A percentile compares a stretch with the other conserved stretches of the same genome.
These are phyloP conservation scores for Gnomoniopsis sp. DNA, from an alignment of 2,329 filamentous ascomycete genomes.

Conservation along the genomic window DNA sequence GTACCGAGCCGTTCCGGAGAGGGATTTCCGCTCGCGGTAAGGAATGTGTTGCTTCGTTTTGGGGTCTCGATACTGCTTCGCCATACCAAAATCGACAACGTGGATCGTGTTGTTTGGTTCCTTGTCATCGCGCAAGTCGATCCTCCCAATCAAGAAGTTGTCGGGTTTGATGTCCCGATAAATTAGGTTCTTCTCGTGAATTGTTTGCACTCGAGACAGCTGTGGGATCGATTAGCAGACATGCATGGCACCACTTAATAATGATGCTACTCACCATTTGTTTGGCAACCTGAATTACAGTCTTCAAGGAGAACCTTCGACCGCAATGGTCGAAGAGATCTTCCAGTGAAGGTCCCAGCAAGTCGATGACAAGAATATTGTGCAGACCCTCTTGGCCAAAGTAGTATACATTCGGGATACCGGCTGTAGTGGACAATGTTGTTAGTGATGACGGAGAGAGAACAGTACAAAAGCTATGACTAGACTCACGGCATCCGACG, in stretches of 20 bases:
- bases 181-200: slow-evolving; percentile 98
- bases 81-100: slow-evolving; percentile 99
- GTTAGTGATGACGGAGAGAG: neutral
- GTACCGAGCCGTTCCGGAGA: slow-evolving; percentile 94
- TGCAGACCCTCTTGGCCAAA: slow-evolving; percentile 98
- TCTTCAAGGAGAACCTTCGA: slow-evolving; percentile 92
- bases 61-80: slow-evolving; percentile 97
- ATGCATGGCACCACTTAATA: neutral
- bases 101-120: slow-evolving; percentile 82
- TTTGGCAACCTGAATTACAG: slow-evolving; percentile 98
- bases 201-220: slow-evolving; percentile 86
- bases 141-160: slow-evolving; percentile 96
- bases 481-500: slow-evolving; percentile 90
- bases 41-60: slow-evolving; percentile 99
- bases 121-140: slow-evolving; percentile 45
- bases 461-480: neutral
- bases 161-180: slow-evolving; percentile 99
- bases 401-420: slow-evolving; percentile 99
- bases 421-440: slow-evolving; percentile 55
- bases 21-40: slow-evolving; percentile 92
- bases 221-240: slow-evolving; percentile 34
- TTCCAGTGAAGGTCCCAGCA: slow-evolving; percentile 90
- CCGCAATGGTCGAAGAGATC: slow-evolving; percentile 98
- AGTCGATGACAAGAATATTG: slow-evolving; percentile 97
- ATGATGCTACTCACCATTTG: slow-evolving; percentile 70